phyloP scores from a whole-genome alignment of 1,284 basidiomycete species.

The Porogramme epimiltina region DNA sequence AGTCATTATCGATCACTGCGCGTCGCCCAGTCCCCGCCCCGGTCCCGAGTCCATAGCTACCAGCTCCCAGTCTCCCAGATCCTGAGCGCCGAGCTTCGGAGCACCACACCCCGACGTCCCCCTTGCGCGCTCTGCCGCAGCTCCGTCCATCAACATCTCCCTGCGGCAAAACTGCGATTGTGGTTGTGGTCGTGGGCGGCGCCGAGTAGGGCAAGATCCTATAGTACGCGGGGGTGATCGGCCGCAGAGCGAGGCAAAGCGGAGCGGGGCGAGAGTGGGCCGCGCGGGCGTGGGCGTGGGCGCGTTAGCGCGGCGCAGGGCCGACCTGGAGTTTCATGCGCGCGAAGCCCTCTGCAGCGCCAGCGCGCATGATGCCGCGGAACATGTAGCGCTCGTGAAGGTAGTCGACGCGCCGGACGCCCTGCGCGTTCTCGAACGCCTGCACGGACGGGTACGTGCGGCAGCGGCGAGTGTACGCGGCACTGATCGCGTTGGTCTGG shows the following conservation, averaged over 20 bases:
- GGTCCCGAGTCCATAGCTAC: no score
- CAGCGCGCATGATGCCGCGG: conserved; percentile 50
- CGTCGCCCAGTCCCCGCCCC: neutral
- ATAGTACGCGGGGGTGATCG: no score
- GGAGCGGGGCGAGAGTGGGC: no score
- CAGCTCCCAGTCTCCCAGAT: neutral
- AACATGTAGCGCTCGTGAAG: conserved; percentile 53
- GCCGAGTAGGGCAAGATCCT: no score
- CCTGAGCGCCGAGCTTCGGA: neutral
- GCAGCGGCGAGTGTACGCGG: conserved; percentile 60
- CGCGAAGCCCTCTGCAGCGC: conserved; percentile 38
- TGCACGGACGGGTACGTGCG: conserved; percentile 40
- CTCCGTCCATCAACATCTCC: no score
- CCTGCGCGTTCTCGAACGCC: conserved; percentile 47
- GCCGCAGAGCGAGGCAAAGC: no score
- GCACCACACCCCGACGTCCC: no score
- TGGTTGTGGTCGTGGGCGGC: no score
- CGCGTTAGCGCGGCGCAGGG: neutral
- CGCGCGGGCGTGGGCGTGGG: neutral
- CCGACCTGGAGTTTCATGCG: conserved; percentile 41
- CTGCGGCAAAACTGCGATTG: no score
- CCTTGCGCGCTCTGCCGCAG: no score
- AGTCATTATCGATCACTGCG: neutral
- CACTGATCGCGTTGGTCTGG: conserved; percentile 44
- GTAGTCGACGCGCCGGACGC: conserved; percentile 50